Conservation (phyloP, 106 monocot genomes). For the Narthecium ossifragum region DNA sequence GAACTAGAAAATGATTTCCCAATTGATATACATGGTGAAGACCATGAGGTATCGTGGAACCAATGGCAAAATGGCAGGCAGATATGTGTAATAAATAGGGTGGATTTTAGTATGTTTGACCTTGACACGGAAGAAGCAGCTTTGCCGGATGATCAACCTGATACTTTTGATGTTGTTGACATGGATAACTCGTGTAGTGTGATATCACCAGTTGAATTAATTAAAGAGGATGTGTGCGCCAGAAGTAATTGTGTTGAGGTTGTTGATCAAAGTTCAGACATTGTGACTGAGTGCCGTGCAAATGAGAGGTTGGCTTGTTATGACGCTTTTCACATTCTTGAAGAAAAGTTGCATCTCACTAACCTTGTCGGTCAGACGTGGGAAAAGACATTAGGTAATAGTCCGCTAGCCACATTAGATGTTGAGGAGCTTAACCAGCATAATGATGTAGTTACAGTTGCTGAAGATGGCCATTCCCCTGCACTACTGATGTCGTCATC, state of each 20-base stretch:
- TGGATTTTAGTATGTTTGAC: constrained; percentile 16
- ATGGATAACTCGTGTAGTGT: not conserved
- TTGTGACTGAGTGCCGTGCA: not conserved
- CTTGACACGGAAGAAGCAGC: constrained; percentile 8
- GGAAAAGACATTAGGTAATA: not conserved
- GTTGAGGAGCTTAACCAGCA: not conserved
- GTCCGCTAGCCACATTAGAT: not conserved
- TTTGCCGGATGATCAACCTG: constrained; percentile 3
- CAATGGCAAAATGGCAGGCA: constrained; percentile 7
- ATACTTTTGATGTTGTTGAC: not conserved
- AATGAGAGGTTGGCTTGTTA: not conserved
- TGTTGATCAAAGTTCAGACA: not conserved
- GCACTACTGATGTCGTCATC: constrained; percentile 2
- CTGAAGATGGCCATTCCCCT: not conserved
- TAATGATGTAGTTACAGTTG: not conserved
- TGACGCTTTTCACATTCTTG: not conserved
- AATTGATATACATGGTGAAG: not conserved
- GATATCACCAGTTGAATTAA: not conserved
- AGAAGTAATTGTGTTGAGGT: not conserved
- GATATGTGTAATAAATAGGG: constrained; percentile 11
- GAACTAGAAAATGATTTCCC: not conserved
- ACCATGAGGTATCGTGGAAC: constrained; percentile 3
- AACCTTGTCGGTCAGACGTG: not conserved
- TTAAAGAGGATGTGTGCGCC: not conserved
- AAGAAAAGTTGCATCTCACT: not conserved